Percentiles rank a stretch among this genome's conserved stretches.
Conservation (phyloP, 2,329 filamentous ascomycete species). For the Aspergillus bombycis region DNA sequence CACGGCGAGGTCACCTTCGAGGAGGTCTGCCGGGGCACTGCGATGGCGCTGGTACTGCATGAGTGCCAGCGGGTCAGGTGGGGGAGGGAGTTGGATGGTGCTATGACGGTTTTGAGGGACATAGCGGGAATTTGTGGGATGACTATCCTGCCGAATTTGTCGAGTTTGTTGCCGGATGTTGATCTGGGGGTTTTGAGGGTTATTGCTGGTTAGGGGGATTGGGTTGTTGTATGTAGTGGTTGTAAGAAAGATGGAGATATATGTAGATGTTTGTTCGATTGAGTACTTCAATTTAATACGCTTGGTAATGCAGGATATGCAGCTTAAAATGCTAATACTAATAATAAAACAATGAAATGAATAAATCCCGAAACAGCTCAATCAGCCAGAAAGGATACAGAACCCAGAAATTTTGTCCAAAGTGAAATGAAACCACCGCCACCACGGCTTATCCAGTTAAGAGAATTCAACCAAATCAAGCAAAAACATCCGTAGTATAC, state of each 20-base stretch:
- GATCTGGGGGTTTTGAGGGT: neutral
- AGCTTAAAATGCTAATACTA: neutral
- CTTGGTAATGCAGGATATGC: neutral
- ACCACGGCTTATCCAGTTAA: neutral
- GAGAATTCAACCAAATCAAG: constrained; percentile 15
- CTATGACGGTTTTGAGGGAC: neutral
- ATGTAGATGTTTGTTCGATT: neutral
- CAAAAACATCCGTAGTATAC: constrained; percentile 65
- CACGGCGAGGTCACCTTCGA: constrained; percentile 3
- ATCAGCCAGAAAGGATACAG: neutral
- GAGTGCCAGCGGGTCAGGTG: neutral
- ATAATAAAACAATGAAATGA: neutral
- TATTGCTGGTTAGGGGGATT: neutral
- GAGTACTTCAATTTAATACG: neutral
- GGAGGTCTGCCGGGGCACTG: neutral
- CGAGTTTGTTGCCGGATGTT: neutral
- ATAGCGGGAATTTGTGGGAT: constrained; percentile 2
- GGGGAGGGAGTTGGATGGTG: neutral
- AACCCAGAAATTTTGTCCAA: neutral
- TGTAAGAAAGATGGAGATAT: too few species aligned
- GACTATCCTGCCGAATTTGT: neutral
- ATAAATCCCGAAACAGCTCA: neutral
- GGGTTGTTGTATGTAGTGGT: too few species aligned
- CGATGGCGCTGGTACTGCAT: neutral
- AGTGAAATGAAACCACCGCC: neutral